These are phyloP conservation scores for Neoboletus brunneissimus DNA, from an alignment of 768 basidiomycete genomes.

Conservation along the genomic window DNA sequence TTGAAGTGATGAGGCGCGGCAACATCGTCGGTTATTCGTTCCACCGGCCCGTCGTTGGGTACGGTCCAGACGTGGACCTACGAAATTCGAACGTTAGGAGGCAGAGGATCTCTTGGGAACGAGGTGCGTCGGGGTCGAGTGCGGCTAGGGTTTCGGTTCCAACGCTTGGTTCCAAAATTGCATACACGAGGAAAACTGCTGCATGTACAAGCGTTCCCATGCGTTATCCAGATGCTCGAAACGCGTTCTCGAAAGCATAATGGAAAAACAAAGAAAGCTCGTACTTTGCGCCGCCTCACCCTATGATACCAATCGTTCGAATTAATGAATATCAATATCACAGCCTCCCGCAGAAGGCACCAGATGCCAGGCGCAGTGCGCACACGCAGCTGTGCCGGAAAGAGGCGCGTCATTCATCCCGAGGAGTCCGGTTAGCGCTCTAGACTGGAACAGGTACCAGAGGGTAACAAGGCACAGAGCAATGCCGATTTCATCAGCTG, in stretches of 20 bases:
- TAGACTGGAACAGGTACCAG: conserved; percentile 7
- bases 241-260: conserved; percentile 4
- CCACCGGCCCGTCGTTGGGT: not conserved
- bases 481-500: conserved; percentile 12
- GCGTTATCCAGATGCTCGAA: not conserved
- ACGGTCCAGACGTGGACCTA: not conserved
- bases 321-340: conserved; percentile 2
- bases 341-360: conserved; percentile 1
- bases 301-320: not conserved
- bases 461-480: conserved; percentile 4
- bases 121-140: not conserved
- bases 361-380: not conserved
- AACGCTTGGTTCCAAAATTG: not conserved
- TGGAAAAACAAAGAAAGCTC: conserved; percentile 1
- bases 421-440: not conserved
- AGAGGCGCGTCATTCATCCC: not conserved
- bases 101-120: not conserved
- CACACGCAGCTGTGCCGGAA: not conserved
- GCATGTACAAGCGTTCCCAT: not conserved
- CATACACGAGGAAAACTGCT: not conserved
- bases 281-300: conserved; percentile 18
- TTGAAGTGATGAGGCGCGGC: not conserved
- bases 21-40: too few species aligned
- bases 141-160: not conserved
- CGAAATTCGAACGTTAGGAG: not conserved